A percentile compares a stretch with the other conserved stretches of the same genome.
Evolutionary conservation across 1,139 yeast species (phyloP).

Genomic region (Saccharomyces hybrid): DNA sequence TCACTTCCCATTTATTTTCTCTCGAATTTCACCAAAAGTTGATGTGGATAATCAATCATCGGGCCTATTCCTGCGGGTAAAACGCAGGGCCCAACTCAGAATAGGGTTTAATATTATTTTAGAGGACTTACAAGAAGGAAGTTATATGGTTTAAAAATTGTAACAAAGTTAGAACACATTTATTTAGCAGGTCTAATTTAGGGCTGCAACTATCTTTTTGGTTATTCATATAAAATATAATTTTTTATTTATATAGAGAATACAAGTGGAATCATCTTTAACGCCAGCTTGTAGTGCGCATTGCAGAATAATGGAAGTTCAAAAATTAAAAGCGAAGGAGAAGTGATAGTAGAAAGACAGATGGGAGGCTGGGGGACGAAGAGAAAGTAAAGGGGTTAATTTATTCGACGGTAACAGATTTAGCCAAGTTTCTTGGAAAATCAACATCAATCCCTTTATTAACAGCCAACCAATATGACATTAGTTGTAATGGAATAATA

Average conservation of each 20-base stretch:
- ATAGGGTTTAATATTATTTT: not conserved
- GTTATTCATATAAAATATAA: not conserved
- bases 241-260: not conserved
- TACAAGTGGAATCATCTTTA: not conserved
- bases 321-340: not conserved
- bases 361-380: not conserved
- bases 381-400: not conserved
- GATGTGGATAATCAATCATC: not conserved
- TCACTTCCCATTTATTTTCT: not conserved
- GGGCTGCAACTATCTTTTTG: not conserved
- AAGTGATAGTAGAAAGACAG: not conserved
- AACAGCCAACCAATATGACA: slow-evolving; percentile 96
- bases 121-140: not conserved
- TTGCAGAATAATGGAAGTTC: not conserved
- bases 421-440: slow-evolving; percentile 97
- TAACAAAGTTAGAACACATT: not conserved
- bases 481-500: slow-evolving; percentile 89
- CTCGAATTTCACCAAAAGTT: not conserved
- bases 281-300: not conserved
- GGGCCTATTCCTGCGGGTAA: not conserved
- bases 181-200: not conserved
- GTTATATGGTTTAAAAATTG: not conserved
- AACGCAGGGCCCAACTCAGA: not conserved
- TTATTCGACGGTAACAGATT: slow-evolving; percentile 85
- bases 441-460: slow-evolving; percentile 95